phyloP scores from a whole-genome alignment of 495 filamentous ascomycete species.

The Penicillium waksmanii region DNA sequence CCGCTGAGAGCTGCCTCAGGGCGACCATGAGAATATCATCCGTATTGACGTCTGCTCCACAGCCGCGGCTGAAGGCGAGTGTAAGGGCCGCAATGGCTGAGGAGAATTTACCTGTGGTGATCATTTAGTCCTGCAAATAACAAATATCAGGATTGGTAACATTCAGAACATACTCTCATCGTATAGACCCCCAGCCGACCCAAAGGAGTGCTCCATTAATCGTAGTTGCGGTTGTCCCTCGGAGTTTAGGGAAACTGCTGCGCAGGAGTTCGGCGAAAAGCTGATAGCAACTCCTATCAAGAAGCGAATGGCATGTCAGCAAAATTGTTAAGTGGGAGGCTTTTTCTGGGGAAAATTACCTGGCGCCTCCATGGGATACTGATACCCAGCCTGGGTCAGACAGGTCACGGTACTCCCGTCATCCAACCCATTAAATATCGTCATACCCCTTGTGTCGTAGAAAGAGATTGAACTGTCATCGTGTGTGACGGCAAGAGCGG shows the following conservation, averaged over 20 bases:
- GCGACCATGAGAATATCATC: constrained; percentile 78
- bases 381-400: constrained; percentile 73
- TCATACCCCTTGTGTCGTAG: constrained; percentile 72
- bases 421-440: constrained; percentile 61
- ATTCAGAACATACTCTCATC: constrained; percentile 48
- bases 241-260: constrained; percentile 64
- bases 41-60: constrained; percentile 58
- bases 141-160: constrained; percentile 4
- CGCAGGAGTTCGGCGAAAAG: constrained; percentile 75
- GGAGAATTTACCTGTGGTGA: constrained; percentile 48
- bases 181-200: constrained; percentile 39
- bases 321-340: background rate
- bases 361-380: constrained; percentile 50
- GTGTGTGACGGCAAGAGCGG: constrained; percentile 66
- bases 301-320: constrained; percentile 1
- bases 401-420: constrained; percentile 66
- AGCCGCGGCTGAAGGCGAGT: constrained; percentile 60
- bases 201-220: constrained; percentile 58
- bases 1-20: constrained; percentile 48
- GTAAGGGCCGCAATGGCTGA: constrained; percentile 61
- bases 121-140: constrained; percentile 18
- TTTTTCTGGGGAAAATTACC: constrained; percentile 15
- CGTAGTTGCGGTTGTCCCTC: constrained; percentile 68
- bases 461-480: constrained; percentile 80
- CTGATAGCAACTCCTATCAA: constrained; percentile 63